Evolutionary conservation across 108 stramenopile species (phyloP), one percentile per base, ranked within the genome.

Genomic region (Fragilariopsis cylindrus): DNA sequence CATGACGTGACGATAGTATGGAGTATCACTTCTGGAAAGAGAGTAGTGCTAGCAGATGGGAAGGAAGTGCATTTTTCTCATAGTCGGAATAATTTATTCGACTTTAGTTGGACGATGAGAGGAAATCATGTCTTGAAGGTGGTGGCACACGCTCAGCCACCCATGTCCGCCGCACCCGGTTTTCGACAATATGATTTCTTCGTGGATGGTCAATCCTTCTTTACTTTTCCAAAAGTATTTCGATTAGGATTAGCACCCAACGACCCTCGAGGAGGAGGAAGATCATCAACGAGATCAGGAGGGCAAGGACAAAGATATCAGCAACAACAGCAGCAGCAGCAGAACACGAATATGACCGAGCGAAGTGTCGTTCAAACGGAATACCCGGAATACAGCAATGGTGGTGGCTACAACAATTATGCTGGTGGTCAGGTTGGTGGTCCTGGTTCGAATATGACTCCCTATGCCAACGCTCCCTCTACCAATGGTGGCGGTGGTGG

Each of bases 111-210:
- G 95, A 90, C 92, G 63, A 90, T 89, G 86, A 75, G 80, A 46
- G 92, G 92, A 21, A 93, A 92, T 77, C 95, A 96, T 69, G 95
- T 96, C 41, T 76, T 93, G 66, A 96, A 96, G 80, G 81, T 96
- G 19, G 75, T 90, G 18, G 89, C 90, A n/a, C 91, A 95, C 79
- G 91, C 90, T 5, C 82, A 91, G 53, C 88, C 93, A 44, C 94
- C 94, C 62, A 81, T 95, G 75, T 80, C 76, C 13, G 83, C 87
- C 19, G 82, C 79, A 39, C 91, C 94, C 46, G 91, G 91, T 9
- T 95, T 92, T 78, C 81, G 95, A 19, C 95, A 96, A 78, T 96
- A 96, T 75, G 95, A 96, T 80, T 90, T 96, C 71, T 90, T 89
- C 80, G 87, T 96, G 48, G 95, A 96, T 77, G 95, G 95, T 2